phyloP scores from a whole-genome alignment of 2,329 filamentous ascomycete species.

The Penicillium decumbens region DNA sequence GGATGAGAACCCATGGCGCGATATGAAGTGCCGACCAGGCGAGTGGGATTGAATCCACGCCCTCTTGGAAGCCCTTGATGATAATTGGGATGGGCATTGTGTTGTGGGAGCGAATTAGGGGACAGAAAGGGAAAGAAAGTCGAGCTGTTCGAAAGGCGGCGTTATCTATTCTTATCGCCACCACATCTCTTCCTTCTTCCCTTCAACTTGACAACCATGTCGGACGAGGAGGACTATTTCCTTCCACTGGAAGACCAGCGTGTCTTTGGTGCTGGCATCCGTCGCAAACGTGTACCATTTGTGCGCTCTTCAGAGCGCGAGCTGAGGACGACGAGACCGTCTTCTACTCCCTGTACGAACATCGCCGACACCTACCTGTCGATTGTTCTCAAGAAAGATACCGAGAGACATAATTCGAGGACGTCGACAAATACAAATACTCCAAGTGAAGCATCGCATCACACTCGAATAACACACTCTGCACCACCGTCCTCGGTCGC shows the following conservation, averaged over 20 bases:
- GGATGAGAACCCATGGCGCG: conserved; percentile 48
- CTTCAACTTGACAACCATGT: conserved; percentile 16
- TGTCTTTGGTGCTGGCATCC: conserved; percentile 60
- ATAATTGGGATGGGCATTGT: conserved; percentile 61
- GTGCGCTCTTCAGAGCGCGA: conserved; percentile 48
- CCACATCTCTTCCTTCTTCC: background rate
- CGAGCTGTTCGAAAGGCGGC: conserved; percentile 8
- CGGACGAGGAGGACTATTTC: conserved; percentile 55
- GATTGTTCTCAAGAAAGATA: conserved; percentile 39
- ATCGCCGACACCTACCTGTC: conserved; percentile 45
- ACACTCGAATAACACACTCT: conserved; percentile 12
- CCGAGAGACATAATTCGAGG: background rate
- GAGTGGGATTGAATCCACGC: conserved; percentile 52
- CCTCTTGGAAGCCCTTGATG: conserved; percentile 51
- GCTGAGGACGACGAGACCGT: conserved; percentile 30
- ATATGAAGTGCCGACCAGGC: conserved; percentile 51
- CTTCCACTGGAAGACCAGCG: conserved; percentile 56
- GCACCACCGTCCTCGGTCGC: conserved; percentile 9
- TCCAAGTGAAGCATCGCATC: background rate
- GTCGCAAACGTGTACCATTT: conserved; percentile 57
- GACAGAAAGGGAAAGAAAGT: conserved; percentile 8
- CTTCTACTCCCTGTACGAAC: conserved; percentile 25
- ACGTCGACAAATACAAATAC: conserved; percentile 3
- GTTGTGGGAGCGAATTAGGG: conserved; percentile 1
- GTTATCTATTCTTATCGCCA: conserved; percentile 11